These are phyloP conservation scores for Punica granatum DNA, from an alignment of 345 rosid species.

Conservation along the genomic window DNA sequence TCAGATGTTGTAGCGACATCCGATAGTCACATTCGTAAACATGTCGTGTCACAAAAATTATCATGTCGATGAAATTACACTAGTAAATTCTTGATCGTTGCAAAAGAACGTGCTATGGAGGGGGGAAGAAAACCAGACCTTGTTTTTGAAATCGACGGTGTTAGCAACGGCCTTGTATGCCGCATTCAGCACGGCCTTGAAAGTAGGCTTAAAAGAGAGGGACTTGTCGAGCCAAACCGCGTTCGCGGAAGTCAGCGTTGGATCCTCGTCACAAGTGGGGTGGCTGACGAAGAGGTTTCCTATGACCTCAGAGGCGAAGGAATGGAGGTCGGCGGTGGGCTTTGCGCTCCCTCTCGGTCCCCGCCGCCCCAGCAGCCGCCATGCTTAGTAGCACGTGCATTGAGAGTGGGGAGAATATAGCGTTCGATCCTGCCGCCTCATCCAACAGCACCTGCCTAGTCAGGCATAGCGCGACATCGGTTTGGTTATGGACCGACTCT, in stretches of 20 bases:
- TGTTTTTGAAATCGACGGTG: slow-evolving; percentile 12
- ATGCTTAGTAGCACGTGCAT: slow-evolving; percentile 17
- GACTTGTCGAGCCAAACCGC: slow-evolving; percentile 13
- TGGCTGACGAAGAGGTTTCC: slow-evolving; percentile 13
- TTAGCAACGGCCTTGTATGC: slow-evolving; percentile 12
- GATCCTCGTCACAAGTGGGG: slow-evolving; percentile 3
- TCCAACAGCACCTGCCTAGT: slow-evolving; percentile 2
- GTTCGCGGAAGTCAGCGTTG: slow-evolving; percentile 7
- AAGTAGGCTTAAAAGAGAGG: slow-evolving; percentile 9
- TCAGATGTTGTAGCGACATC: too few species aligned
- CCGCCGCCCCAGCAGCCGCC: slow-evolving; percentile 13
- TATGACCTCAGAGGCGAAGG: slow-evolving; percentile 13
- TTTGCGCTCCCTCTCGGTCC: slow-evolving; percentile 11
- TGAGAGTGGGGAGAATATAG: slow-evolving; percentile 20
- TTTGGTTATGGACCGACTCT: slow-evolving; percentile 8
- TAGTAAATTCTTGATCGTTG: too few species aligned
- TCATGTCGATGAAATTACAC: too few species aligned
- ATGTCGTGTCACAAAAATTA: too few species aligned
- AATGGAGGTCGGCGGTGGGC: slow-evolving; percentile 11
- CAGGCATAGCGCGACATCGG: slow-evolving; percentile 9
- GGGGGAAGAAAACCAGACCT: slow-evolving; percentile 9
- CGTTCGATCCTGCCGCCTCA: slow-evolving; percentile 5
- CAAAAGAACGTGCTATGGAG: too few species aligned
- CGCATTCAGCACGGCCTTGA: slow-evolving; percentile 10
- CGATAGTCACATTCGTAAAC: too few species aligned